Evolutionary conservation across 2,329 filamentous ascomycete genomes (phyloP), one percentile per base, ranked within the genome.

Genomic region (Colletotrichum eremochloae): DNA sequence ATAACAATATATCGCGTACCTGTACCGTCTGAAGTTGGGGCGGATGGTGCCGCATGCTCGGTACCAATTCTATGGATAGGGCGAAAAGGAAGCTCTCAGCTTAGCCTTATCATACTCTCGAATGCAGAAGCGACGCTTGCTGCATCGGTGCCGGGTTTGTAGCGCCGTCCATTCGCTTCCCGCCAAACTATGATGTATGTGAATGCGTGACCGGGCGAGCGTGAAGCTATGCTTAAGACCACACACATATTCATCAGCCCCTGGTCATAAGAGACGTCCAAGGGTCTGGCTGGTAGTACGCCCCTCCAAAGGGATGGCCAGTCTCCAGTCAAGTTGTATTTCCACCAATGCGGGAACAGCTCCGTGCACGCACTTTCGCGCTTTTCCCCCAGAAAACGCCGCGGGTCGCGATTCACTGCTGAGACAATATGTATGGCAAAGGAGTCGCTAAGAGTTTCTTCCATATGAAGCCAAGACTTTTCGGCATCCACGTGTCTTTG

Each of bases 1-100:
- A 40, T 64, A 55, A 55, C 69, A 65, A 64, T 64, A 69, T 69
- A 65, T 65, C 46, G 61, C 60, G 53, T 65, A 65, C 69, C 24
- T 31, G 24, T 38, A 12, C 60, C 18, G 60, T 64, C 58, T 60
- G 53, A 53, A 50, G 56, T 40, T 24, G 7, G 48, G 44, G 58
- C 48, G 46, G 60, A 50, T 42, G n/a, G 40, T 12, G 60, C 69
- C 46, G 38, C 60, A 38, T 18, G 24, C 15, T 29, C 9, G 18
- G 57, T 20, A 61, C 6, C 31, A 12, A 33, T n/a, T 46, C 33
- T 50, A 6, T 4, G 60, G n/a, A 15, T 9, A 15, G 20, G 14
- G 33, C 20, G 31, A 48, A 63, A 36, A 46, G 12, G 42, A 50
- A 46, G 24, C 33, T 62, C 44, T 66, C 53, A 5, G 15, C 29